Base-by-base conservation (phyloP, 805 yeast species). In the Candida lessepsii region DNA sequence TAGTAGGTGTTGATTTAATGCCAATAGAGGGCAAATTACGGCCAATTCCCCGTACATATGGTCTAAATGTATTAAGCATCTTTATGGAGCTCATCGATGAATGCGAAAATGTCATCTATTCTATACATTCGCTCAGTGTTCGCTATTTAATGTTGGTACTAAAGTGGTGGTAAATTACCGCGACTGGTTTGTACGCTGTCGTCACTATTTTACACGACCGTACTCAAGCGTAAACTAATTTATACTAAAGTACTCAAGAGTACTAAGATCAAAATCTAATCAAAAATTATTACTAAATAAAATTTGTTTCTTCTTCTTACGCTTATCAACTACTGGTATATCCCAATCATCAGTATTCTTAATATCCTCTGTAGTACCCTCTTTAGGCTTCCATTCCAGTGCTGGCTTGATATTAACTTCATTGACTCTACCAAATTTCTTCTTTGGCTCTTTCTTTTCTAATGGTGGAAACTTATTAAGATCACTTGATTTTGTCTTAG, bases 371-470 rank as follows among this genome's bases (percentile, higher is more conserved):
- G 23, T 9, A 11, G 33, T 11, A 13, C 14, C 27, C 13, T 5
- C 8, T 13, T 32, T 29, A 1, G 37, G 32, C 3, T 24, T 18
- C 63, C 63, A 58, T 27, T 47, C 44, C 23, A 36, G 31, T 2
- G 57, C 49, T 17, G 51, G 44, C 8, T 37, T 21, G 11, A 53
- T 51, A 4, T 44, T 19, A 3, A 47, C 45, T 3, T 81, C 78
- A 35, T 78, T 79, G 3, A 83, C 86, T 29, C 84, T 69, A 2
- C 89, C 86, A 39, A 76, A 68, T 7, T 45, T 49, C 41, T 52
- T 60, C 43, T 61, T 64, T 2, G 47, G 46, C 36, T 60, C 52
- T 53, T 72, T 75, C 50, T 70, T 64, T 44, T 59, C 63, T 26
- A 75, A 56, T 0, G 77, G 69, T 3, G 86, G 85, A 52, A 80